Base-by-base conservation (phyloP, 768 basidiomycete species). In the Lactarius evosmus region DNA sequence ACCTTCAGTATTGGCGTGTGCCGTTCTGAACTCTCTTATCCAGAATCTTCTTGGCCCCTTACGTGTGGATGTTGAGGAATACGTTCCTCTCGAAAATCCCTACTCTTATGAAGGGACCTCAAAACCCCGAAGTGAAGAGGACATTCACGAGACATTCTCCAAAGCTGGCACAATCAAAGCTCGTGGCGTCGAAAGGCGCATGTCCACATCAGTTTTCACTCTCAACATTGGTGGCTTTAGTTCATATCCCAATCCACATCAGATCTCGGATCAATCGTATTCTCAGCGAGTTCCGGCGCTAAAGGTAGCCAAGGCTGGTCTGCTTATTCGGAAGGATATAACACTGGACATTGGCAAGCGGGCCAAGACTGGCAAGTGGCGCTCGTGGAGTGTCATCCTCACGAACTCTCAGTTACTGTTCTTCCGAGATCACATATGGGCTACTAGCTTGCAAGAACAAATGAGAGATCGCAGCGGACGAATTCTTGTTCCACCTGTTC, bases 321-420 rank as follows among this genome's bases (percentile, higher is more conserved):
- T 89, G 30, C 79, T 99, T 61, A 84, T 83, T 65, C 82, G 94
- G 62, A 97, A 95, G 75, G 89, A 90, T 62, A 94, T 95, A 67
- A 70, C 84, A 0, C 66, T 83, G 7, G 89, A 91, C 67, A 85
- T 89, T 4, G 91, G 93, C 14, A 91, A 83, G 75, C 93, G 87
- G 69, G 78, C 87, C 0, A 76, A 78, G 52, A 88, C 82, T 70
- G 82, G 93, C 55, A 98, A 95, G 76, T 98, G 97, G 97, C 87
- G 82, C 70, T 76, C 84, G 12, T 95, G 88, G 82, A 87, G 85
- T 66, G 90, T 94, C 9, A 80, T 95, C 56, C 79, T 99, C 61
- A 95, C 94, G 4, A 88, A 86, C 29, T 95, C 93, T 5, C 96
- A 98, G 70, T 79, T 99, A 4, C 81, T 98, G 51, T 89, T 98